Percentiles rank a stretch among this genome's conserved stretches.
Conservation (phyloP, 495 filamentous ascomycete genomes). For the Aspergillus olivimuriae region DNA sequence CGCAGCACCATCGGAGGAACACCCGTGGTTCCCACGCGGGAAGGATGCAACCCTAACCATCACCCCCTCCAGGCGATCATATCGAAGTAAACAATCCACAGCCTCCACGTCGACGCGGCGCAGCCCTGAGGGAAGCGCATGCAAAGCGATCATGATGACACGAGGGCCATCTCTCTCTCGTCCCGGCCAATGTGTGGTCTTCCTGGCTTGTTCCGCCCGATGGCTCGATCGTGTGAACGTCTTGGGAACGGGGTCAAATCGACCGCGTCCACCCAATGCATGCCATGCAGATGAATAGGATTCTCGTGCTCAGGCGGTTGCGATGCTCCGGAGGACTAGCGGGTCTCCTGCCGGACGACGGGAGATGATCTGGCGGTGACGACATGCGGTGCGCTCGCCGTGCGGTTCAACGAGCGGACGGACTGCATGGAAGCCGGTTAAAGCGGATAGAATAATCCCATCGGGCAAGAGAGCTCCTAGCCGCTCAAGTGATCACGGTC, state of each 20-base stretch:
- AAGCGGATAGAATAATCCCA: constrained; percentile 11
- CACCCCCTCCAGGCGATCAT: not conserved
- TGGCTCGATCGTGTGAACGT: too few relatives aligned
- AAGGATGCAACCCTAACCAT: constrained; percentile 12
- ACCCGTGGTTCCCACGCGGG: constrained; percentile 9
- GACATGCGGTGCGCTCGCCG: constrained; percentile 4
- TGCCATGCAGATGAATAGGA: not conserved
- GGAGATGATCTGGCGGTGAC: constrained; percentile 27
- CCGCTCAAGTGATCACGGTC: constrained; percentile 17
- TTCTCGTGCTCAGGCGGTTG: constrained; percentile 2
- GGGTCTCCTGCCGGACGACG: constrained; percentile 8
- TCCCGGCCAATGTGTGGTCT: too few relatives aligned
- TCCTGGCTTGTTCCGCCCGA: too few relatives aligned
- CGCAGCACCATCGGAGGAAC: not conserved
- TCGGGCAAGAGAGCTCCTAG: constrained; percentile 10
- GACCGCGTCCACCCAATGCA: constrained; percentile 8
- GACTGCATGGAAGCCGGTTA: not conserved
- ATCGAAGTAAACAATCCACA: not conserved
- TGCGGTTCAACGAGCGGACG: not conserved
- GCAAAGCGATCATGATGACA: not conserved
- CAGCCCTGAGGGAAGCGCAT: not conserved
- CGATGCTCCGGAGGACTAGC: constrained; percentile 2
- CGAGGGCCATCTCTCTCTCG: too few relatives aligned
- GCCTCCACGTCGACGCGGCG: not conserved
- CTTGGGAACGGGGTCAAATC: not conserved